These are phyloP conservation scores for Diaporthe helianthi DNA, from an alignment of 2,329 filamentous ascomycete genomes.

Conservation along the genomic window DNA sequence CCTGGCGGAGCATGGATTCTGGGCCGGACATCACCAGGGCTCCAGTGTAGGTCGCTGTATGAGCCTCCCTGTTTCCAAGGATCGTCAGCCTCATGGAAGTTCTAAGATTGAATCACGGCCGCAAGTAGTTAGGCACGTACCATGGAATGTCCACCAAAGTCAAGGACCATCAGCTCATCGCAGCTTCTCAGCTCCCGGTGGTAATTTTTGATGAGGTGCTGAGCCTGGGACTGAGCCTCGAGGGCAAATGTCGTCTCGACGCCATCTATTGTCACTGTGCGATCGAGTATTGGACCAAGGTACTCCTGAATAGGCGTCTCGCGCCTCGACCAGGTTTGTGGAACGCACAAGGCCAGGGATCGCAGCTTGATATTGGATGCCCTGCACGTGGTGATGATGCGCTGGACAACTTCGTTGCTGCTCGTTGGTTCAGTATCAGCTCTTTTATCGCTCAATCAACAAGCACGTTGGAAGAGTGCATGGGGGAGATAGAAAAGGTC, in stretches of 20 bases:
- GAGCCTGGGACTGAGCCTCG: conserved; percentile 14
- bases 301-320: conserved; percentile 19
- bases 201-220: not conserved
- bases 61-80: not conserved
- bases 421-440: not conserved
- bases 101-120: not conserved
- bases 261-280: not conserved
- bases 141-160: conserved; percentile 20
- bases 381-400: not conserved
- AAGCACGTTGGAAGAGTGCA: no score
- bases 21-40: not conserved
- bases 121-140: not conserved
- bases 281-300: conserved; percentile 9
- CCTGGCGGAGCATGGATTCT: not conserved
- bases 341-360: not conserved
- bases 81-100: not conserved
- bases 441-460: no score
- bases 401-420: not conserved
- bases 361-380: not conserved
- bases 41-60: not conserved
- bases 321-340: conserved; percentile 18
- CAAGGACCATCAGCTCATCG: conserved; percentile 8
- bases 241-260: not conserved
- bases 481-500: not conserved
- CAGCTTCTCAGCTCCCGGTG: not conserved